Evolutionary conservation across 1,284 basidiomycete species (phyloP), one percentile per base, ranked within the genome.

Genomic region (Leccinum fuscescens): DNA sequence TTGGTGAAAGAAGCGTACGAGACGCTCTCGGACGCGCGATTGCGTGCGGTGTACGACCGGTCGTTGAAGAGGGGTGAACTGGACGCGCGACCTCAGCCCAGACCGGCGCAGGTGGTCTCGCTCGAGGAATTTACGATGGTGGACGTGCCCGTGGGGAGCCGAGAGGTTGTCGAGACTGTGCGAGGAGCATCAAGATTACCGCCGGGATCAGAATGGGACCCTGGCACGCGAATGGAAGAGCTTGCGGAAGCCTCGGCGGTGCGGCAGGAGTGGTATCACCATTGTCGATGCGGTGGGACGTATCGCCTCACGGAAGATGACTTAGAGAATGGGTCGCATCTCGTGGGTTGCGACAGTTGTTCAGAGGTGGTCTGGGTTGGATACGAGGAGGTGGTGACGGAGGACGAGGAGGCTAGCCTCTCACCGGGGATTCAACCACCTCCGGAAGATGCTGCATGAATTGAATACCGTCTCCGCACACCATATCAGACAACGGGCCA

Each of bases 361-460:
- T 92, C 90, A 14, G 90, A 92, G 72, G 83, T 82, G 4, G 77
- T 92, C 2, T 92, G 90, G 88, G 86, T 85, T 17, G 90, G 90
- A 3, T 92, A 90, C 66, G 86, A 77, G 7, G 86, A 77, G 7
- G 80, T 78, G n/a, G 44, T 27, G 20, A 57, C 35, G 17, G 63
- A 56, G 22, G 62, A 60, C 14, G 56, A 48, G 24, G 48, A 31
- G 4, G n/a, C 3, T 20, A 27, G 12, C n/a, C 15, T 39, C 37
- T 15, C 3, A 39, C 7, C 37, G 7, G 14, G 37, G 7, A 39
- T 39, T 39, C 15, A 39, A 39, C 37, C 37, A 39, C 35, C 3
- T 15, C 35, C 35, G 35, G 15, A 37, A 0, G 7, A 39, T 39
- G 15, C 37, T 39, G 15, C 37, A 15, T n/a, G 37, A 39, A 46